Percentiles rank a stretch among this genome's conserved stretches.
Evolutionary conservation across 768 basidiomycete species (phyloP).

Genomic region (Serendipita indica): DNA sequence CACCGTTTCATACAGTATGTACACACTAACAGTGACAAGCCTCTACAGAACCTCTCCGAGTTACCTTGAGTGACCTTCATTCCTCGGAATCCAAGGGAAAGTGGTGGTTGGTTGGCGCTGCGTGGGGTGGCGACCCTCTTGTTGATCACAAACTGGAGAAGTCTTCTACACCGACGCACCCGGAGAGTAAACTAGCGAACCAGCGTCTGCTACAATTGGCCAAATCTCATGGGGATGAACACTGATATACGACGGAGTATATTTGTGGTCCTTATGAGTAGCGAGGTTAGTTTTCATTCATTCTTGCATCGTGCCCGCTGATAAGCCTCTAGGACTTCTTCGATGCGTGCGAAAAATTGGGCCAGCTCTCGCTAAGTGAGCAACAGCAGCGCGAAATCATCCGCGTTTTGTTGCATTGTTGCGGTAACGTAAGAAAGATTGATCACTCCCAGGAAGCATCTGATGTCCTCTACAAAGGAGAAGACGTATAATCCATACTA

Average conservation of each 20-base stretch:
- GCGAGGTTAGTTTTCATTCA: conserved; percentile 50
- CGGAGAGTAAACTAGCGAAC: conserved; percentile 24
- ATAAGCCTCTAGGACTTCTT: conserved; percentile 65
- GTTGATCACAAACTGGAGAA: conserved; percentile 47
- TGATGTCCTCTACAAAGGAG: conserved; percentile 37
- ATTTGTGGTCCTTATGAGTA: conserved; percentile 90
- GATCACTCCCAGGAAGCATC: background rate
- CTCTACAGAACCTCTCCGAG: conserved; percentile 72
- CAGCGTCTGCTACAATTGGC: conserved; percentile 61
- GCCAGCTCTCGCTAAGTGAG: conserved; percentile 69
- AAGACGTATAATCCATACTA: conserved; percentile 93
- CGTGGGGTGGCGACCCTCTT: conserved; percentile 87
- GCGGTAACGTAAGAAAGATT: conserved; percentile 56
- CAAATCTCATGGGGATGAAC: conserved; percentile 93
- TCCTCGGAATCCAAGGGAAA: conserved; percentile 77
- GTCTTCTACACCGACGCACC: conserved; percentile 21
- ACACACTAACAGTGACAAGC: conserved; percentile 19
- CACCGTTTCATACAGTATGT: no score
- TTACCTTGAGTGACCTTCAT: conserved; percentile 73
- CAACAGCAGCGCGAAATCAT: conserved; percentile 89
- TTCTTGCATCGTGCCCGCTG: background rate
- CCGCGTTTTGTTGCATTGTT: conserved; percentile 85
- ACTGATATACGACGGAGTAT: conserved; percentile 85
- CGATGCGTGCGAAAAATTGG: conserved; percentile 86
- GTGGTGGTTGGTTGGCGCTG: conserved; percentile 98